Evolutionary conservation across 441 rosid species (phyloP), one percentile per base, ranked within the genome.

Genomic region (Euphorbia neoarborescens): DNA sequence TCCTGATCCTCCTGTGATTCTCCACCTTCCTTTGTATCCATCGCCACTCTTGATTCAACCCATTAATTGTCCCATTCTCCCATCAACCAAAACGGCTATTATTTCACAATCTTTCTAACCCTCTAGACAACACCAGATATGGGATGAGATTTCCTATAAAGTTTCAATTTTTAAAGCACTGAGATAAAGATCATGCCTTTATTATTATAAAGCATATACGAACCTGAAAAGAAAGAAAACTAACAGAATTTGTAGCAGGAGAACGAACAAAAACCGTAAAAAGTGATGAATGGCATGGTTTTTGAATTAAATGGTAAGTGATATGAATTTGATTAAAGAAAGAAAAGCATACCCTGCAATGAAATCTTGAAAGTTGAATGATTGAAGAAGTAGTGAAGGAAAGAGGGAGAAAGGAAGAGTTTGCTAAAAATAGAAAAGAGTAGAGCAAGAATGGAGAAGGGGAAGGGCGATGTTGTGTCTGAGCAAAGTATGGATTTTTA

Each of bases 11-110:
- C 86, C 65, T 78, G 79, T 64, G 82, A 79, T 72, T 82, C 89
- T 61, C 54, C 79, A 75, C 85, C 93, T 77, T 83, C 84, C 38
- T 78, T 82, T 67, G 76, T 73, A 70, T 82, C 85, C 89, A 87
- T 86, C 73, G 80, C 56, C 30, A 68, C 20, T 38, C 65, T 69
- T 35, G 25, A 38, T 51, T n/a, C 6, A 51, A 46, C 38, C 74
- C 50, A 44, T 44, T 17, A 44, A 64, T 57, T 50, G 73, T 58
- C 15, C 44, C 38, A 46, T n/a, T 13, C 35, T 68, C 40, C 63
- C 59, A 30, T 60, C 66, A 69, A 46, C 38, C 62, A 58, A 58
- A 14, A 27, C 44, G 62, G 44, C 73, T 37, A 65, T 62, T 46
- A 75, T 60, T 42, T 70, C 38, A 40, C 9, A 3, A 24, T 53